Base-by-base conservation (phyloP, 441 rosid genomes). In the Rhodomyrtus psidioides region DNA sequence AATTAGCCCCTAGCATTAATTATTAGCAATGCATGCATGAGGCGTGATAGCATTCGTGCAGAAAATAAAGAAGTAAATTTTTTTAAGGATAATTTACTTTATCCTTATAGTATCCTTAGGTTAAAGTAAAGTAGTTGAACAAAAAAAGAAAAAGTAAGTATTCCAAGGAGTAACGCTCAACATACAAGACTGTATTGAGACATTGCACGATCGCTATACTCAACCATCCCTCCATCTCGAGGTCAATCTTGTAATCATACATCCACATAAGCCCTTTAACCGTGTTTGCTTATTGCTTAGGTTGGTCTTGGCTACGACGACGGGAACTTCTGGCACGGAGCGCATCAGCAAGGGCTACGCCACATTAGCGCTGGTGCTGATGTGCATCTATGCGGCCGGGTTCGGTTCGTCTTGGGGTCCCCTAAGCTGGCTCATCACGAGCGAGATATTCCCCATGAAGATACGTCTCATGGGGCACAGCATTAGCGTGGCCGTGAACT, bases 361-460 rank as follows among this genome's bases (percentile, higher is more conserved):
- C 17, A 65, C 92, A 55, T 51, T 90, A 24, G 93, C 94, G 6
- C 90, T 95, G 9, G 90, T 90, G 26, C 87, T 94, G 26, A 92
- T 93, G 91, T 91, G 98, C 91, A 23, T 94, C 39, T 94, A 94
- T 15, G 92, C 96, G 5, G 94, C 96, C 39, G 99, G 98, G 13
- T 96, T 95, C 82, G 98, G 97, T 9, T 96, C 95, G 98, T 95
- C 98, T 1, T 96, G 98, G 98, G 98, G 98, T 2, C 98, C 98
- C 27, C 84, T 96, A 7, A 86, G 90, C 76, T 94, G 97, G 97
- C 93, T 96, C 51, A 91, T 96, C 86, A 97, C 98, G 0, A 93
- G 98, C 81, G 99, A 96, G 89, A 96, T 95, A 74, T 94, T 94
- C 83, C 98, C 98, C 0, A 92, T 95, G 83, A 94, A 95, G 86